phyloP scores from a whole-genome alignment of 306 rosid species.

The Macrotyloma uniflorum region DNA sequence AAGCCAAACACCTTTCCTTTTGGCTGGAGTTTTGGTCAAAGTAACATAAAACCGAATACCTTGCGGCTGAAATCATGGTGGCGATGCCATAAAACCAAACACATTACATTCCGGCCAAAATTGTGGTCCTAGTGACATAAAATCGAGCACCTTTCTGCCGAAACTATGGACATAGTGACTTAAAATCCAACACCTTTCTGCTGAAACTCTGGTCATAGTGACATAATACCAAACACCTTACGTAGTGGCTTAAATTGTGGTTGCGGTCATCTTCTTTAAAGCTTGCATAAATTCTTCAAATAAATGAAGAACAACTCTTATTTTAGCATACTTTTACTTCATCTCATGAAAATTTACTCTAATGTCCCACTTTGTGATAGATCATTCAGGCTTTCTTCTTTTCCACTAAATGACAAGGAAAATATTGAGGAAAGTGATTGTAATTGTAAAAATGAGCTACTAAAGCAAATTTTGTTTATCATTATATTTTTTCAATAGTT shows the following conservation, averaged over 20 bases:
- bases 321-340: not conserved
- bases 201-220: not conserved
- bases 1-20: too few relatives aligned
- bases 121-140: not conserved
- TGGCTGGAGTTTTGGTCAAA: too few relatives aligned
- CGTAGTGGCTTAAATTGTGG: not conserved
- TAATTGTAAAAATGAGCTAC: not conserved
- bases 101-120: not conserved
- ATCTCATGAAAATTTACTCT: not conserved
- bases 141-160: not conserved
- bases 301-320: not conserved
- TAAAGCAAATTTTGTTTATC: not conserved
- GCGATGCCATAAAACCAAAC: not conserved
- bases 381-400: not conserved
- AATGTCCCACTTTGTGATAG: not conserved
- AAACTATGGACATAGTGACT: not conserved
- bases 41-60: not conserved
- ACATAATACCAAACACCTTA: not conserved
- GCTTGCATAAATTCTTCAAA: not conserved
- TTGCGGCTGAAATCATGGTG: not conserved
- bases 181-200: not conserved
- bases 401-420: not conserved
- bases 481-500: not conserved
- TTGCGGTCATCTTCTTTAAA: not conserved
- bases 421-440: not conserved